These are phyloP conservation scores for Rhodotorula glutinis DNA, from an alignment of 1,284 basidiomycete genomes.

Conservation along the genomic window DNA sequence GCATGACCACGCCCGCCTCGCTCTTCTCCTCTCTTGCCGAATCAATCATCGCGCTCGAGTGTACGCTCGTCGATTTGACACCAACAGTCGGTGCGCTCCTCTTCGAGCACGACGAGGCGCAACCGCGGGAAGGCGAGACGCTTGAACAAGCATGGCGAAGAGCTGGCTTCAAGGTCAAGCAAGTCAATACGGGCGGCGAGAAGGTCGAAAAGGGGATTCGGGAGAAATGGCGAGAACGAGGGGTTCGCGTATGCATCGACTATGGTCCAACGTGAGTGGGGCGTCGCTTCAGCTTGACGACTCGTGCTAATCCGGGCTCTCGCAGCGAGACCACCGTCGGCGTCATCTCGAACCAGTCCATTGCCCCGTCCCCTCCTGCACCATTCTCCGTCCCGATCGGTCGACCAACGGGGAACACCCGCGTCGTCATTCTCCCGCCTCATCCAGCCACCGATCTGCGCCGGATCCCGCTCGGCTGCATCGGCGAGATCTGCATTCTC, in stretches of 20 bases:
- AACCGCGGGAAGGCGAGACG: constrained; percentile 25
- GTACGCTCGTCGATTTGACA: constrained; percentile 41
- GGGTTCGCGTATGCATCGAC: constrained; percentile 41
- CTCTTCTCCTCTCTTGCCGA: constrained; percentile 38
- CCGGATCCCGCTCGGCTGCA: constrained; percentile 38
- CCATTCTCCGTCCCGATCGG: constrained; percentile 38
- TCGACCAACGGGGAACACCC: constrained; percentile 37
- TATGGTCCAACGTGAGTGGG: constrained; percentile 41
- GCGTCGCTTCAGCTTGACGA: no score
- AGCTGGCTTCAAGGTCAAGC: constrained; percentile 34
- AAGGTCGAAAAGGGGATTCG: constrained; percentile 39
- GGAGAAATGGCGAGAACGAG: constrained; percentile 38
- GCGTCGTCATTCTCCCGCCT: constrained; percentile 31
- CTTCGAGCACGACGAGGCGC: constrained; percentile 39
- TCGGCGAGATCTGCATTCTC: constrained; percentile 43
- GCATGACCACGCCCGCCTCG: constrained; percentile 36
- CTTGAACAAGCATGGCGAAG: constrained; percentile 23
- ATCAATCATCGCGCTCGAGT: constrained; percentile 32
- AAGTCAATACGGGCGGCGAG: constrained; percentile 42
- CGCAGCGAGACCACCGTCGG: constrained; percentile 43
- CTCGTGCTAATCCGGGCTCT: not conserved
- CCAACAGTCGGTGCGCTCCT: constrained; percentile 39
- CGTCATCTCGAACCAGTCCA: constrained; percentile 35
- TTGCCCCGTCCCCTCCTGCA: constrained; percentile 8
- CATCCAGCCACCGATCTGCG: constrained; percentile 6